Conservation (phyloP, 768 basidiomycete species). For the Mycena rebaudengoi region DNA sequence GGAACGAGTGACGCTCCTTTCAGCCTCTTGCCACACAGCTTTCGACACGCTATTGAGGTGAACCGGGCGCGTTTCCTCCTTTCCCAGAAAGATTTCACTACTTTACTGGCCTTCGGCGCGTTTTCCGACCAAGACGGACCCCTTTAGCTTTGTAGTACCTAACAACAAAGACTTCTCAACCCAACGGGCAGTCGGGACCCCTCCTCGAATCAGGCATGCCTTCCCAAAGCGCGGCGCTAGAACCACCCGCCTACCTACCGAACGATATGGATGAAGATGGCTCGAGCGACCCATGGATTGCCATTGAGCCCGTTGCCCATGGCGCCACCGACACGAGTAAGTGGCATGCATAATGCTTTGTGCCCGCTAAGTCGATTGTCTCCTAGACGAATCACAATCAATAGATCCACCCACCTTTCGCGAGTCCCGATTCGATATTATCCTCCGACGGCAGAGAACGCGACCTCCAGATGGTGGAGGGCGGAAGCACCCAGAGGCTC, state of each 20-base stretch:
- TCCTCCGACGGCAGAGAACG: constrained; percentile 66
- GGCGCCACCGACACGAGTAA: not conserved
- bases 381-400: not conserved
- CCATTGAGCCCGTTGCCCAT: constrained; percentile 23
- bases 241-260: not conserved
- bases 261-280: not conserved
- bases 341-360: not conserved
- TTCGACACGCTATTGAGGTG: too few species aligned
- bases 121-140: too few species aligned
- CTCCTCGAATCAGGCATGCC: too few species aligned
- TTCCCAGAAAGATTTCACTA: too few species aligned
- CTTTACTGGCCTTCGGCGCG: too few species aligned
- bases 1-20: too few species aligned
- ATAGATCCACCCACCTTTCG: constrained; percentile 52
- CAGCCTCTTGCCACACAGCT: too few species aligned
- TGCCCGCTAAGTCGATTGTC: not conserved
- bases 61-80: too few species aligned
- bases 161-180: too few species aligned
- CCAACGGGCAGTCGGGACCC: too few species aligned
- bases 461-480: constrained; percentile 55
- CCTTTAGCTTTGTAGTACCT: too few species aligned
- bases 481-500: constrained; percentile 43
- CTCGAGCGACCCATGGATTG: constrained; percentile 20
- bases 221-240: too few species aligned
- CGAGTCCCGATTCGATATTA: constrained; percentile 60